Conservation (phyloP, 768 basidiomycete species). For the Omphalotus guepiniiformis region DNA sequence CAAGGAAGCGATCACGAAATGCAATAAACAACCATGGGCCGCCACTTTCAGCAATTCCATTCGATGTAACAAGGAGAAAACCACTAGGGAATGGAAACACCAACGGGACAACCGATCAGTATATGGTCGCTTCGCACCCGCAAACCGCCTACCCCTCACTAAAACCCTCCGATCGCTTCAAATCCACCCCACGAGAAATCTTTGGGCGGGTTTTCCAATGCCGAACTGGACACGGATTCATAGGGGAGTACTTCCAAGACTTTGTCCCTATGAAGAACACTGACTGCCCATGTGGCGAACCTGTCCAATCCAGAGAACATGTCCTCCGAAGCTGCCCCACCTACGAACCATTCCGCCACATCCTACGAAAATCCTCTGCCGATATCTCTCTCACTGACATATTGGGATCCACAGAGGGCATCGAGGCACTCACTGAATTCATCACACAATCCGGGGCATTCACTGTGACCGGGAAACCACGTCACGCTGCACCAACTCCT, state of each 20-base stretch:
- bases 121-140: not conserved
- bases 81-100: not conserved
- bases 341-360: slow-evolving; percentile 15
- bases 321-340: slow-evolving; percentile 19
- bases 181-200: slow-evolving; percentile 13
- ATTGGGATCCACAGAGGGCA: slow-evolving; percentile 19
- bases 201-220: slow-evolving; percentile 22
- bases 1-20: not conserved
- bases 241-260: slow-evolving; percentile 22
- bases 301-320: slow-evolving; percentile 20
- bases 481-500: not conserved
- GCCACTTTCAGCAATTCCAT: not conserved
- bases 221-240: slow-evolving; percentile 24
- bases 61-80: not conserved
- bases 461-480: slow-evolving; percentile 9
- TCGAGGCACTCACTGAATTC: slow-evolving; percentile 18
- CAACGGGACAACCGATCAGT: not conserved
- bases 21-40: not conserved
- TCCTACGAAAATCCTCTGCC: slow-evolving; percentile 9
- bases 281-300: slow-evolving; percentile 22
- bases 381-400: slow-evolving; percentile 14
- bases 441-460: slow-evolving; percentile 16
- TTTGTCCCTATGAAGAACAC: slow-evolving; percentile 17
- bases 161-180: slow-evolving; percentile 1
- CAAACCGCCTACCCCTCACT: not conserved